Base-by-base conservation (phyloP, 1,284 basidiomycete species). In the Naganishia cerealis region DNA sequence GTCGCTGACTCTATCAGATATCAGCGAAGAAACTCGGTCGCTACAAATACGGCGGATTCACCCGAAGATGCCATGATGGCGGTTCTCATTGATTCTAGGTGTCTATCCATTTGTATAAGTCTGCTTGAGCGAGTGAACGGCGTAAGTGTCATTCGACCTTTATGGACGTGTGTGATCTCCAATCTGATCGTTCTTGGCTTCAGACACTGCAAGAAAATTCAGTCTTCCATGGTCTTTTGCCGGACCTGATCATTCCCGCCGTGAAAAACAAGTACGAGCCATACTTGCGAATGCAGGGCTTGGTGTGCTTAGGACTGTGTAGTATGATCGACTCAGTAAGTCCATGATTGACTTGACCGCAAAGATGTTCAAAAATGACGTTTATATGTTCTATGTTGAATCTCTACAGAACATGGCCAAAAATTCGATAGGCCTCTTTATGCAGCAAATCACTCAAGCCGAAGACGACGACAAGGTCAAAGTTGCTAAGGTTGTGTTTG, bases 191-290 rank as follows among this genome's bases (percentile, higher is more conserved):
- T 46, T 8, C 43, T 40, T 26, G 18, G 36, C 65, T 57, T 42
- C 75, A 92, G 89, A 89, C 87, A 0, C 88, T 98, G 70, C 91
- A 95, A 76, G 94, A 97, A 73, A 95, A 98, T 79, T 92, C 92
- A 1, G 94, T 91, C 0, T 83, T 98, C 56, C 90, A 95, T 75
- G 95, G 95, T 40, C 86, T 98, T 43, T 83, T 98, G 1, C 86
- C 88, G 1, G 92, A 97, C 74, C 83, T 98, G 29, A 92, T 98
- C 73, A 87, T 96, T 39, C 95, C 95, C 0, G 87, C 92, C 0
- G 90, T 98, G 40, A 88, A 89, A 74, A 86, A 91, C 71, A 95
- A 94, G 79, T 78, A 79, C 21, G 91, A 95, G 70, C 84, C 90
- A 1, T 83, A 84, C 0, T 84, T 98, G 56, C 86, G 94, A 40